These are phyloP conservation scores for Carpinus fangiana DNA, from an alignment of 306 rosid species.

Conservation along the genomic window DNA sequence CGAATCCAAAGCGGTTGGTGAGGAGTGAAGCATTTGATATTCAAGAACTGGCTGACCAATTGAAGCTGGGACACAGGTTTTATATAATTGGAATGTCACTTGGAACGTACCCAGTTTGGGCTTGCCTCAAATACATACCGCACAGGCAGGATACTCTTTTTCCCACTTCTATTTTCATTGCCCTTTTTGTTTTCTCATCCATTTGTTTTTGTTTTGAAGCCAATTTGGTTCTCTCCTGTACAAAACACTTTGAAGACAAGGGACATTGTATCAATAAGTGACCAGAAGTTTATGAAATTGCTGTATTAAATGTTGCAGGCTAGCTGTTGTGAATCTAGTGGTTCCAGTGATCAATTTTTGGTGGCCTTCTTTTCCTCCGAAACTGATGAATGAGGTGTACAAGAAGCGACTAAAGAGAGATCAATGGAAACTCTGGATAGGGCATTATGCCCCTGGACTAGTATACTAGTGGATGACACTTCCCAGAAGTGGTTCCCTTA, in stretches of 20 bases:
- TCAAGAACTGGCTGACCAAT: slow-evolving; percentile 36
- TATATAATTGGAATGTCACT: slow-evolving; percentile 39
- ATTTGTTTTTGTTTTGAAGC: background rate
- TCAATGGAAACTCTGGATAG: slow-evolving; percentile 36
- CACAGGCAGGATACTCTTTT: slow-evolving; percentile 26
- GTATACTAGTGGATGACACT: slow-evolving; percentile 36
- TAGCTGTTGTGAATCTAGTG: slow-evolving; percentile 27
- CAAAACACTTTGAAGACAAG: too few relatives aligned
- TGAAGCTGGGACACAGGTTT: slow-evolving; percentile 32
- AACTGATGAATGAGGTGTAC: slow-evolving; percentile 8
- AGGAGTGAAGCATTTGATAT: slow-evolving; percentile 43
- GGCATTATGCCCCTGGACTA: slow-evolving; percentile 33
- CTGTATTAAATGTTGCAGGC: slow-evolving; percentile 16
- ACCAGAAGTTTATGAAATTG: too few relatives aligned
- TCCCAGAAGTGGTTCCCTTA: slow-evolving; percentile 39
- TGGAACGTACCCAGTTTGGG: slow-evolving; percentile 36
- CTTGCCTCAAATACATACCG: slow-evolving; percentile 36
- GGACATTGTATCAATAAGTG: too few relatives aligned
- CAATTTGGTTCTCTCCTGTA: too few relatives aligned
- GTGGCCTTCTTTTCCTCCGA: slow-evolving; percentile 40
- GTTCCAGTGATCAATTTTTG: slow-evolving; percentile 42
- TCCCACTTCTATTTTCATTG: background rate
- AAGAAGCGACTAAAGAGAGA: slow-evolving; percentile 31
- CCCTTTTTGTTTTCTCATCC: too few relatives aligned
- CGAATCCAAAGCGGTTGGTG: slow-evolving; percentile 43